A percentile compares a stretch with the other conserved stretches of the same genome.
phyloP scores from a whole-genome alignment of 1,139 yeast species.

The Lodderomyces metapsilosis region DNA sequence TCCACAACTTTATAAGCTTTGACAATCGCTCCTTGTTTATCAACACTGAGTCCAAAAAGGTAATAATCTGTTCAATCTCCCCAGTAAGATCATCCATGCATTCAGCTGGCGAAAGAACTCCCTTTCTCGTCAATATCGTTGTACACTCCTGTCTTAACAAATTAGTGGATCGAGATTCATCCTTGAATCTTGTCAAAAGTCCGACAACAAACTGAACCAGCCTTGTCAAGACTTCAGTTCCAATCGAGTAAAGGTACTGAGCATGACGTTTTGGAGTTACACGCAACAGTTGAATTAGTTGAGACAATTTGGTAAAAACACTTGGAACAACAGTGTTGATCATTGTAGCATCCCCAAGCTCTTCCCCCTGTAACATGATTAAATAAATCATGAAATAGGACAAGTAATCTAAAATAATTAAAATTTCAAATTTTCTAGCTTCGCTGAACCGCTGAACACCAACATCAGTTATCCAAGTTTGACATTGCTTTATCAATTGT shows the following conservation, averaged over 20 bases:
- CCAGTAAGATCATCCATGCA: slow-evolving; percentile 2
- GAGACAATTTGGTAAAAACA: slow-evolving; percentile 20
- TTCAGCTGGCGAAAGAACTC: slow-evolving; percentile 2
- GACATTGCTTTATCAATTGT: slow-evolving; percentile 21
- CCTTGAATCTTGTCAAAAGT: slow-evolving; percentile 28
- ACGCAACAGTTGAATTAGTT: slow-evolving; percentile 18
- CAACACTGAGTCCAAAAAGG: slow-evolving; percentile 6
- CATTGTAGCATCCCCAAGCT: slow-evolving; percentile 20
- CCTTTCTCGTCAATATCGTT: slow-evolving; percentile 1
- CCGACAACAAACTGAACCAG: slow-evolving; percentile 39
- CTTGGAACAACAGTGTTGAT: slow-evolving; percentile 22
- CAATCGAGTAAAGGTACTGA: slow-evolving; percentile 27
- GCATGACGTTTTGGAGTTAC: slow-evolving; percentile 12
- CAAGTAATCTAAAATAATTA: slow-evolving; percentile 30
- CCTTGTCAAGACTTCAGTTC: slow-evolving; percentile 33
- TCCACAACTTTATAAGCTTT: slow-evolving; percentile 41
- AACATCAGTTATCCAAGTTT: slow-evolving; percentile 25
- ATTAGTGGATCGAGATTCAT: slow-evolving; percentile 11
- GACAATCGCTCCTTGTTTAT: slow-evolving; percentile 21
- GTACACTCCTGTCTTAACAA: slow-evolving; percentile 6
- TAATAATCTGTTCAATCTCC: slow-evolving; percentile 4
- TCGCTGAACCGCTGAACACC: slow-evolving; percentile 17
- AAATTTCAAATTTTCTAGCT: slow-evolving; percentile 24
- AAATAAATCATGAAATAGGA: slow-evolving; percentile 31
- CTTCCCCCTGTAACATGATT: slow-evolving; percentile 38